Evolutionary conservation across 2,329 filamentous ascomycete species (phyloP), one percentile per base, ranked within the genome.

Genomic region (Epichloe brachyelytri): DNA sequence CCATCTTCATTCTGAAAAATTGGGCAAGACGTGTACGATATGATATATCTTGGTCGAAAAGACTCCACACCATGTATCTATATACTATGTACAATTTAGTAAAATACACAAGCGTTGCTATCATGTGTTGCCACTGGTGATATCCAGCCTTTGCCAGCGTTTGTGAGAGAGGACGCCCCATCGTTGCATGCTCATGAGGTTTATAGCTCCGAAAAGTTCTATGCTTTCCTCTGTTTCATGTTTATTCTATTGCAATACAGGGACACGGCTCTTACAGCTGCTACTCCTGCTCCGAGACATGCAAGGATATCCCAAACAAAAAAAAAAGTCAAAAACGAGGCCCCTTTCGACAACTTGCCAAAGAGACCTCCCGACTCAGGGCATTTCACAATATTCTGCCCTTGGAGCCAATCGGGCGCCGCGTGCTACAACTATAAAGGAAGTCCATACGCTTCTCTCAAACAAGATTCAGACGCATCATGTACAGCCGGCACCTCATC

Each of bases 331-430:
- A 7, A 20, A 15, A 17, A 14, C 11, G 20, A 40, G 37, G 37
- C 3, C 14, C 22, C 19, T 14, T 10, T 47, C 45, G 22, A 19
- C n/a, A 36, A 12, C 19, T 22, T 4, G 12, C 36, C 11, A 39
- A 34, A 36, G 15, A 22, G 7, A 38, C 20, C 50, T 48, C 39
- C 17, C 17, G 54, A 48, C 52, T 56, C 59, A 47, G 53, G 69
- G 74, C 76, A 79, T 79, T 79, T 79, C 76, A 79, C 76, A 79
- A 79, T 79, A 79, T 79, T 79, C 76, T 79, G 76, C 74, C 71
- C 60, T 20, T 37, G 41, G 44, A 46, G 45, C 34, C 49, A 49
- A 37, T 37, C 45, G 41, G 15, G 39, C 17, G 47, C 30, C 46
- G 14, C 45, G 30, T 39, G 39, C 33, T 44, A 30, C 45, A 43